These are phyloP conservation scores for Pyrenophora tritici-repentis DNA, from an alignment of 2,329 filamentous ascomycete species.

Conservation along the genomic window DNA sequence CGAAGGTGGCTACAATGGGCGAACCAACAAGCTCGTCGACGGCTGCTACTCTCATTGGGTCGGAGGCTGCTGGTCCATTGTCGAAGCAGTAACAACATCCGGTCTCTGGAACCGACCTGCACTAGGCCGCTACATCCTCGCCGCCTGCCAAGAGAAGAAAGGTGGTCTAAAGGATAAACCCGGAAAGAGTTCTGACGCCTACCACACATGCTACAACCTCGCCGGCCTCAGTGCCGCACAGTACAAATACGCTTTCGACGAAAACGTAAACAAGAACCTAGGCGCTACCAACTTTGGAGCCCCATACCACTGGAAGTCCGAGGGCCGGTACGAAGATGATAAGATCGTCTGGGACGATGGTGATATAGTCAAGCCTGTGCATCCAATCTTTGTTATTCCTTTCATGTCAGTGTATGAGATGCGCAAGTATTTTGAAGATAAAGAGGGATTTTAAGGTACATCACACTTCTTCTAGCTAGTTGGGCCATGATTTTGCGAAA, in stretches of 20 bases:
- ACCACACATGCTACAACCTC: conserved; percentile 92
- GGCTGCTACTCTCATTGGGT: conserved; percentile 99
- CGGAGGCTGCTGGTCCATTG: conserved; percentile 88
- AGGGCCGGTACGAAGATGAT: conserved; percentile 56
- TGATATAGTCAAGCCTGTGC: conserved; percentile 71
- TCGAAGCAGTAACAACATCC: conserved; percentile 71
- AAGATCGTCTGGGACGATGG: conserved; percentile 66
- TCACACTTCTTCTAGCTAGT: too few species aligned
- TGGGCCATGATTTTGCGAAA: too few species aligned
- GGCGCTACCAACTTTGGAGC: conserved; percentile 40
- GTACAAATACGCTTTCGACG: conserved; percentile 61
- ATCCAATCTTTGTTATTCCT: conserved; percentile 86
- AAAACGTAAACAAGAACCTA: conserved; percentile 39
- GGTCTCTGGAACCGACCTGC: conserved; percentile 79
- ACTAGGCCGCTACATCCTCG: conserved; percentile 84
- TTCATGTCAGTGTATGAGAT: conserved; percentile 69
- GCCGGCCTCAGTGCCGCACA: conserved; percentile 83
- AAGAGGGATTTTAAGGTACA: conserved; percentile 47
- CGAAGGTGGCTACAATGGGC: conserved; percentile 89
- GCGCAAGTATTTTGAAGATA: conserved; percentile 66
- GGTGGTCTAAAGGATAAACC: conserved; percentile 95
- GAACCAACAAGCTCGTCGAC: conserved; percentile 97
- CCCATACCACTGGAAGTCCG: conserved; percentile 52
- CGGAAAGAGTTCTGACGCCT: conserved; percentile 82
- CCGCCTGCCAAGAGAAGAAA: conserved; percentile 78